Conservation (phyloP, 2,329 filamentous ascomycete genomes). For the Penicillium sp. region DNA sequence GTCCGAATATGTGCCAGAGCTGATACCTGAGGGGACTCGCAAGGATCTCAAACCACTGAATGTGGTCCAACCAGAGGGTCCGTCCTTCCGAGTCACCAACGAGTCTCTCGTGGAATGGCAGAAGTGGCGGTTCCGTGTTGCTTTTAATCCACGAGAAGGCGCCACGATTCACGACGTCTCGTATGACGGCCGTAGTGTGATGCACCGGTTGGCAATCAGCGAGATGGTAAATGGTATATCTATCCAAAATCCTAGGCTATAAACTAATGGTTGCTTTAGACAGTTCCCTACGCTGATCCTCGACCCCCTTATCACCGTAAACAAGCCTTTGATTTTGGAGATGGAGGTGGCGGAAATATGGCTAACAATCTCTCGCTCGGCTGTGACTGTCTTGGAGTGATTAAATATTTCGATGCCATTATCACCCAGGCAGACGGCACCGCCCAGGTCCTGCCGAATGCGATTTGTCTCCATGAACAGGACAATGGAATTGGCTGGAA, state of each 20-base stretch:
- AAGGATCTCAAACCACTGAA: constrained; percentile 66
- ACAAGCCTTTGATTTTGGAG: constrained; percentile 70
- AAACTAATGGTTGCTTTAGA: constrained; percentile 17
- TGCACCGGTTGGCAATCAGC: constrained; percentile 65
- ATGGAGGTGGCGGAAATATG: constrained; percentile 64
- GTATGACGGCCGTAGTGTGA: constrained; percentile 63
- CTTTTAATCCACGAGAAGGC: constrained; percentile 60
- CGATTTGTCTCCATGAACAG: constrained; percentile 65
- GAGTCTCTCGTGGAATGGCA: constrained; percentile 55
- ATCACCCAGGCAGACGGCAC: constrained; percentile 55
- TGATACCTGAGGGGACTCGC: constrained; percentile 47
- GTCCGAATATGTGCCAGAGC: constrained; percentile 52
- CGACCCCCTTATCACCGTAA: constrained; percentile 66
- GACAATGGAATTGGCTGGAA: constrained; percentile 67
- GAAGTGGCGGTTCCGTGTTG: constrained; percentile 67
- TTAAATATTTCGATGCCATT: constrained; percentile 63
- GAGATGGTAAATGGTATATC: constrained; percentile 58
- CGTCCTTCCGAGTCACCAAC: constrained; percentile 56
- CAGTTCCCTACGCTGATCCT: constrained; percentile 65
- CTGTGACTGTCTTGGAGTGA: constrained; percentile 57
- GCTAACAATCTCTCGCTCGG: constrained; percentile 63
- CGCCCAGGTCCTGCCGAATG: constrained; percentile 57
- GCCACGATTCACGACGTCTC: constrained; percentile 67
- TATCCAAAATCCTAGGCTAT: neutral
- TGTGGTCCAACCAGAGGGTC: constrained; percentile 67